A percentile compares a stretch with the other conserved stretches of the same genome.
Evolutionary conservation across 1,139 yeast genomes (phyloP).

Genomic region (Geotrichum candidum): DNA sequence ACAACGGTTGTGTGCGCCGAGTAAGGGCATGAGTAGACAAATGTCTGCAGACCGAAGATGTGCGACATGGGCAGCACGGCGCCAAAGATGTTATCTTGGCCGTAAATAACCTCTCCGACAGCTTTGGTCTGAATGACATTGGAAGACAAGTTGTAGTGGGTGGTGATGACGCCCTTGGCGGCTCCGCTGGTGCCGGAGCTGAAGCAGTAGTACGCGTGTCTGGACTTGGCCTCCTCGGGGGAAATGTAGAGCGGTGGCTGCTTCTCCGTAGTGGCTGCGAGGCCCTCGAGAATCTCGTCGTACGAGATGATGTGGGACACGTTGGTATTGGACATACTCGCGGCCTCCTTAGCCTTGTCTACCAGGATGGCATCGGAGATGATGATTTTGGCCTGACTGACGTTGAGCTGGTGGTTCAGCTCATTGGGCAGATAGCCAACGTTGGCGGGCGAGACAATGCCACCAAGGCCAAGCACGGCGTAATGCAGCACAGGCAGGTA

Average conservation of each 20-base stretch:
- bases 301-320: conserved; percentile 20
- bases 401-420: conserved; percentile 33
- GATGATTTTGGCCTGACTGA: conserved; percentile 29
- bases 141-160: conserved; percentile 42
- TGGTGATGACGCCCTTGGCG: conserved; percentile 67
- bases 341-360: conserved; percentile 30
- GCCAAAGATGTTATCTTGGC: conserved; percentile 19
- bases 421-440: conserved; percentile 34
- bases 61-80: conserved; percentile 38
- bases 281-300: conserved; percentile 17
- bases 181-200: conserved; percentile 74
- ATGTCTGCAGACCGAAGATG: conserved; percentile 33
- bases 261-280: conserved; percentile 10
- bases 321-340: conserved; percentile 11
- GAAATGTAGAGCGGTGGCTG: conserved; percentile 6
- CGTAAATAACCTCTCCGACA: conserved; percentile 10
- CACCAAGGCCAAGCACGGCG: conserved; percentile 34
- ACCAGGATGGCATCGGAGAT: conserved; percentile 25
- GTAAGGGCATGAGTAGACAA: conserved; percentile 26
- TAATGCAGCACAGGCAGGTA: conserved; percentile 31
- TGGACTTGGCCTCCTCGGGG: conserved; percentile 21
- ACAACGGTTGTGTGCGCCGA: conserved; percentile 28
- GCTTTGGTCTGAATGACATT: conserved; percentile 27
- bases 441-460: conserved; percentile 36
- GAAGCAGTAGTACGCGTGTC: conserved; percentile 42